These are phyloP conservation scores for Penicillium sp. DNA, from an alignment of 2,329 filamentous ascomycete genomes.

Conservation along the genomic window DNA sequence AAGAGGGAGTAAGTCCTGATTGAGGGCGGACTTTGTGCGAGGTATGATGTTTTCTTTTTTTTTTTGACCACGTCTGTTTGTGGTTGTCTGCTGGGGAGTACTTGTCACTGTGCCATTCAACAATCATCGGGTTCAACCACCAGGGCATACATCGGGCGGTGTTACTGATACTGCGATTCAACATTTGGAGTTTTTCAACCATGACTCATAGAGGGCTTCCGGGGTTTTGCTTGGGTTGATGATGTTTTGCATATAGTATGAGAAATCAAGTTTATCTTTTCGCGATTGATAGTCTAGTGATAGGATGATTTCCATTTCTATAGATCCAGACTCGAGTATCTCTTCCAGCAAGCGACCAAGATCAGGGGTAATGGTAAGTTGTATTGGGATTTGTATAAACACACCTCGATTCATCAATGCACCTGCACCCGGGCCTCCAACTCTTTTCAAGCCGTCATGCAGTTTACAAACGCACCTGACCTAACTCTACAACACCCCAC, in stretches of 20 bases:
- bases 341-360: not conserved
- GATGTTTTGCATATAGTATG: not conserved
- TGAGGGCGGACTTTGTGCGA: not conserved
- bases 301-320: no score
- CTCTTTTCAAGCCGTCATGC: not conserved
- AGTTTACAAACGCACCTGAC: not conserved
- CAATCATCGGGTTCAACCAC: constrained; percentile 31
- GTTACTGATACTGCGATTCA: constrained; percentile 26
- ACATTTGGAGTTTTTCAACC: constrained; percentile 33
- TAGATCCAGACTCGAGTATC: no score
- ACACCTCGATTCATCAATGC: not conserved
- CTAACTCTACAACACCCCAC: not conserved
- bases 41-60: not conserved
- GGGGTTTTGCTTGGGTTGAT: not conserved
- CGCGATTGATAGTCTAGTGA: no score
- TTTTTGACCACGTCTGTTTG: no score
- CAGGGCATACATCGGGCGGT: constrained; percentile 21
- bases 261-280: not conserved
- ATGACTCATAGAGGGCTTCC: constrained; percentile 21
- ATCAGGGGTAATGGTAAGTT: not conserved
- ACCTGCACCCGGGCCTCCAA: not conserved
- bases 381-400: not conserved
- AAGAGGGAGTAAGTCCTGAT: constrained; percentile 32
- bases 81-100: not conserved
- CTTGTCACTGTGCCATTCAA: constrained; percentile 27